Evolutionary conservation across 1,139 yeast genomes (phyloP).

Genomic region (Saccharomycopsis hybrid): DNA sequence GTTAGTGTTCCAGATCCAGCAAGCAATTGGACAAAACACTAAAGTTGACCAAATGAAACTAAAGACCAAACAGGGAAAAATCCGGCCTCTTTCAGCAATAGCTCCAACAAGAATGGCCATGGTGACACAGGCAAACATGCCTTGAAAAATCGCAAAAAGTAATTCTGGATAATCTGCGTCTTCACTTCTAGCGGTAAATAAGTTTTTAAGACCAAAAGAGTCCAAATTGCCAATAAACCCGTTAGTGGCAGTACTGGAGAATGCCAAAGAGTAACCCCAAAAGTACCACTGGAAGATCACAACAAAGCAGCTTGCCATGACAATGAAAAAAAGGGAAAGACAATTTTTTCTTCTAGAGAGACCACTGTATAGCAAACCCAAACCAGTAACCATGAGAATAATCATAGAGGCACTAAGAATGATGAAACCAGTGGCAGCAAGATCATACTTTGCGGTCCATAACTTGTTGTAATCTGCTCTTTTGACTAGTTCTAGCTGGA

Average conservation of each 20-base stretch:
- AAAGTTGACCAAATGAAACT: slow-evolving; percentile 83
- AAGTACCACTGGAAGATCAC: slow-evolving; percentile 92
- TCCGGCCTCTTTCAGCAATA: slow-evolving; percentile 89
- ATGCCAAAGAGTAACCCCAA: slow-evolving; percentile 95
- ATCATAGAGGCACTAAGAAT: slow-evolving; percentile 62
- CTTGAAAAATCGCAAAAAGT: slow-evolving; percentile 80
- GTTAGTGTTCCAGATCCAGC: slow-evolving; percentile 88
- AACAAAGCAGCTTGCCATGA: slow-evolving; percentile 68
- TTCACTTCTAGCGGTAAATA: slow-evolving; percentile 41
- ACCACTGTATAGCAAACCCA: slow-evolving; percentile 90
- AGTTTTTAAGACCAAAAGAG: slow-evolving; percentile 72
- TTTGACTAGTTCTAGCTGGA: not conserved
- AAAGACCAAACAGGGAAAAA: slow-evolving; percentile 78
- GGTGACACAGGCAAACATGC: slow-evolving; percentile 88
- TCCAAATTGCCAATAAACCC: slow-evolving; percentile 82
- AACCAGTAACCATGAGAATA: slow-evolving; percentile 90
- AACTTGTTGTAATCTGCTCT: not conserved
- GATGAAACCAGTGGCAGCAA: slow-evolving; percentile 46
- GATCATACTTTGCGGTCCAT: slow-evolving; percentile 35
- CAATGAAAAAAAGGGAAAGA: slow-evolving; percentile 79
- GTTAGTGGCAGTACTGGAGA: slow-evolving; percentile 67
- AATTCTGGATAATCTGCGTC: slow-evolving; percentile 66
- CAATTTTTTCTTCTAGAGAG: slow-evolving; percentile 90
- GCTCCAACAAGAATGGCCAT: slow-evolving; percentile 90
- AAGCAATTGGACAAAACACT: slow-evolving; percentile 89